Percentiles rank a stretch among this genome's conserved stretches.
These are phyloP conservation scores for Fraxinus americana DNA, from an alignment of 257 asterid species.

Conservation along the genomic window DNA sequence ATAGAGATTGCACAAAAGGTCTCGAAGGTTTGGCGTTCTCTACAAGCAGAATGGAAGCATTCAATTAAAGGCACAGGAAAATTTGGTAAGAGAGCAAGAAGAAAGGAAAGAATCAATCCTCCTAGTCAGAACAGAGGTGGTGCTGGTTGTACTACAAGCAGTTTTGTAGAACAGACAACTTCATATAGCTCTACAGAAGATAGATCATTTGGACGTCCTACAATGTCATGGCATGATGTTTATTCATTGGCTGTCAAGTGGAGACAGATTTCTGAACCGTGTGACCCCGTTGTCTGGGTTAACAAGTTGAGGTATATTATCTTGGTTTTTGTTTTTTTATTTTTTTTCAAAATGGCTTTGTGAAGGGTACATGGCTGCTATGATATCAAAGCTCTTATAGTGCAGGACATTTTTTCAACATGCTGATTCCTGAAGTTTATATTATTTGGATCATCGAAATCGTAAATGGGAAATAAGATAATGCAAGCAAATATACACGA, in stretches of 20 bases:
- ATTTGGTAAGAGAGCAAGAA: conserved; percentile 69
- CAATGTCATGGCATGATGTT: conserved; percentile 81
- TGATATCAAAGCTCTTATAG: conserved; percentile 18
- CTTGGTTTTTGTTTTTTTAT: conserved; percentile 10
- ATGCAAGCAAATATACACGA: background rate
- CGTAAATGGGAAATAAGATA: background rate
- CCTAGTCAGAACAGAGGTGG: conserved; percentile 96
- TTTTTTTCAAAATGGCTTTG: background rate
- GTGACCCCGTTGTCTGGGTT: conserved; percentile 96
- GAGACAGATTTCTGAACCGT: conserved; percentile 99
- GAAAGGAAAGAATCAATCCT: conserved; percentile 66
- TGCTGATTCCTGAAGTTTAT: background rate
- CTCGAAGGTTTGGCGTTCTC: conserved; percentile 89
- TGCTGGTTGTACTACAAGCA: conserved; percentile 96
- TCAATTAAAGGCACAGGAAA: conserved; percentile 70
- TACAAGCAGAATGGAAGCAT: conserved; percentile 83
- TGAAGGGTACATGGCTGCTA: conserved; percentile 14
- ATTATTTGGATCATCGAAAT: conserved; percentile 3
- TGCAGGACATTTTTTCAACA: conserved; percentile 9
- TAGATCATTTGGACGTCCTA: conserved; percentile 64
- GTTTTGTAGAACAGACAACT: conserved; percentile 63
- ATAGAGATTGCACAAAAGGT: conserved; percentile 96
- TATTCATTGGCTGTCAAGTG: conserved; percentile 90
- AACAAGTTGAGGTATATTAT: conserved; percentile 79
- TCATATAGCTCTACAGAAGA: conserved; percentile 58